Conservation (phyloP, 148 eudicot genomes). For the Cornus florida region DNA sequence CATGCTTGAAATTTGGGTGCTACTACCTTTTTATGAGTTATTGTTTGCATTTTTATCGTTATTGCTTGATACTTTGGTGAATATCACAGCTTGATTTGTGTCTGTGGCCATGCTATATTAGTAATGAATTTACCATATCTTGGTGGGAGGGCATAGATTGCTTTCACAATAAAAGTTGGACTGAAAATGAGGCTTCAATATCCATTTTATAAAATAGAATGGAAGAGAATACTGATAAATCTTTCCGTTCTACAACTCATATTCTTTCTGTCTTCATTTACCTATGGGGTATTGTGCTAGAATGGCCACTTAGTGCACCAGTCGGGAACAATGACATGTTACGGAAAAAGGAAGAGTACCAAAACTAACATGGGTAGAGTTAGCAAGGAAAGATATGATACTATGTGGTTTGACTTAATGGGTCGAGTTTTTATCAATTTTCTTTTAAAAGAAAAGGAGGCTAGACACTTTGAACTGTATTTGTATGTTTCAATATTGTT, state of each 20-base stretch:
- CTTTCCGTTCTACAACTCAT: background rate
- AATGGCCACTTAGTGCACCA: too few species aligned
- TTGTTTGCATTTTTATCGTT: background rate
- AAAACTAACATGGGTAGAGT: too few species aligned
- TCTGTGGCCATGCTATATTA: background rate
- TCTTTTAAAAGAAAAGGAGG: too few species aligned
- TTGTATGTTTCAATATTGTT: too few species aligned
- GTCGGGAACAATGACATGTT: too few species aligned
- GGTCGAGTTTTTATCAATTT: too few species aligned
- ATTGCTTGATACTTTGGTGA: background rate
- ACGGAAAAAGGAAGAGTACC: too few species aligned
- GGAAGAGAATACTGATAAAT: background rate
- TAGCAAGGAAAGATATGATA: too few species aligned
- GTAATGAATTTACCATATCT: background rate
- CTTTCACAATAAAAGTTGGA: background rate
- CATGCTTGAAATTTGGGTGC: background rate
- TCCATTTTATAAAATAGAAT: background rate
- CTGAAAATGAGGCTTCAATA: background rate
- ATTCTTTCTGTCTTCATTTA: too few species aligned
- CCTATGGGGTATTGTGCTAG: background rate
- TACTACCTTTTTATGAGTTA: background rate
- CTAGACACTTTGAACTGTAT: too few species aligned
- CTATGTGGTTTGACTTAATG: too few species aligned
- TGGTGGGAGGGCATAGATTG: background rate
- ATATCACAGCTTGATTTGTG: background rate